Base-by-base conservation (phyloP, 2,329 filamentous ascomycete species). In the Metarhizium rileyi region DNA sequence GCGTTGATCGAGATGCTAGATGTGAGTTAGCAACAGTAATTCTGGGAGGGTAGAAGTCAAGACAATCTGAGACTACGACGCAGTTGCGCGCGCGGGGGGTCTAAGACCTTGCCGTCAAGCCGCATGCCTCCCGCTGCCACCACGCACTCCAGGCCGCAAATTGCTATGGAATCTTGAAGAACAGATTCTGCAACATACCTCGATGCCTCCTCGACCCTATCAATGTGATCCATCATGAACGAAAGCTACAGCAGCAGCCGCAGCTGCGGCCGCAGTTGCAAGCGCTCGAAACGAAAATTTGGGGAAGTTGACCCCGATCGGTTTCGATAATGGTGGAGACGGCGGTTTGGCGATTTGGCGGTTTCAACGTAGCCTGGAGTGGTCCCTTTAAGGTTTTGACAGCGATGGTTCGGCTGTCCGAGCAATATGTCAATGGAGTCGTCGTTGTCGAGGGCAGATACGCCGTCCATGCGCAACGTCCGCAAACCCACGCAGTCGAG, bases 1-100 rank as follows among this genome's bases (percentile, higher is more conserved):
- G 57, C 55, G 33, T 61, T 59, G 40, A 61, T 56, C 18, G 55
- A 59, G 49, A 51, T 55, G 45, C 57, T 63, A 54, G n/a, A 38
- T 10, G 18, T 18, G 35, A 38, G n/a, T 38, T 18, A 38, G 35
- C 35, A 20, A 48, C 46, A 53, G 42, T 36, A 47, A 10, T 38
- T n/a, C 38, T 33, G 30, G 8, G 30, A 33, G 30, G 30, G 16
- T 20, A 42, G 5, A n/a, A n/a, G n/a, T n/a, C n/a, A n/a, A n/a
- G n/a, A n/a, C n/a, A n/a, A 42, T 42, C 38, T 25, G 38, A 42
- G 22, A 42, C 38, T 5, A 16, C 20, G 20, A 42, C 10, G 38
- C 4, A 8, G 5, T 5, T 42, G 38, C 12, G 5, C 33, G 20
- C 38, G 16, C 38, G 25, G 20, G n/a, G 20, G 14, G 38, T 42